A percentile compares a stretch with the other conserved stretches of the same genome.
Evolutionary conservation across 495 filamentous ascomycete genomes (phyloP).

Genomic region (Neurospora sp.): DNA sequence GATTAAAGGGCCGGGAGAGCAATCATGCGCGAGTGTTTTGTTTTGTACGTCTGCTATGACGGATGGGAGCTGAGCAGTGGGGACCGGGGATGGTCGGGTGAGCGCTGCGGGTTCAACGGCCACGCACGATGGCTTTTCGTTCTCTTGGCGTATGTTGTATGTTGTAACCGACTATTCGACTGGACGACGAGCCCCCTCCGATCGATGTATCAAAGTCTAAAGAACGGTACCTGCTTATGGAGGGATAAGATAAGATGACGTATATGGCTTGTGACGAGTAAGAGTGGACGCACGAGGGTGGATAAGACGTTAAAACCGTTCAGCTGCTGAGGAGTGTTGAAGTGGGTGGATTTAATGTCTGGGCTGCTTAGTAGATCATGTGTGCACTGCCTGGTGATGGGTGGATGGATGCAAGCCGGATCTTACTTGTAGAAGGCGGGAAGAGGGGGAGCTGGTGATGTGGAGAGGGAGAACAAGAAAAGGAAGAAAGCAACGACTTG

Average conservation of each 20-base stretch:
- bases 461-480: background rate
- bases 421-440: background rate
- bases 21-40: conserved; percentile 23
- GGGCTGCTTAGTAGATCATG: background rate
- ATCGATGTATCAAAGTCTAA: background rate
- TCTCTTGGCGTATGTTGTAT: background rate
- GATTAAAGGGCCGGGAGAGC: conserved; percentile 10
- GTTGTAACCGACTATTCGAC: background rate
- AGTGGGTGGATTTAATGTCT: background rate
- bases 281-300: background rate
- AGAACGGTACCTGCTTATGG: background rate
- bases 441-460: background rate
- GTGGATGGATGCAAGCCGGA: background rate
- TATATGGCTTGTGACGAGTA: background rate
- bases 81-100: background rate
- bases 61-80: background rate
- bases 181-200: background rate
- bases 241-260: background rate
- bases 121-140: background rate
- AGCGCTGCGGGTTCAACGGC: background rate
- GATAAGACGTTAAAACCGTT: background rate
- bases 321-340: background rate
- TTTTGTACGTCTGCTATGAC: background rate
- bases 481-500: background rate
- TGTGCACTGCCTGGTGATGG: background rate